Base-by-base conservation (phyloP, 192 early-diverging fungal genomes). In the Backusella psychrophila region DNA sequence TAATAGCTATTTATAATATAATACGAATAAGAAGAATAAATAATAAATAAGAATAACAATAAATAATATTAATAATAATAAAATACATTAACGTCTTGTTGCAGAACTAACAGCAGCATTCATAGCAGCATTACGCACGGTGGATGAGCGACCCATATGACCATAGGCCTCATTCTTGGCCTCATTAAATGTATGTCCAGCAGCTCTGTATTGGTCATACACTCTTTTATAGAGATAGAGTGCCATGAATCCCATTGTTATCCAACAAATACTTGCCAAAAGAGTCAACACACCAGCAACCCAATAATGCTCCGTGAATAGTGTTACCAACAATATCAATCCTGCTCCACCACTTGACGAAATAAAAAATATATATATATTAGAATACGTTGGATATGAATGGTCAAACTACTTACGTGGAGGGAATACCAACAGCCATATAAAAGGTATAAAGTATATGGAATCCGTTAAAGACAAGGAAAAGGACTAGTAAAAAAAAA, bases 361-460 rank as follows among this genome's bases (percentile, higher is more conserved):
- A 67, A 73, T 14, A 68, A 19, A 9, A 56, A 2, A 46, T 1
- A 49, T 46, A 36, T 15, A 69, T 14, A 34, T 46, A 52, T 65
- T 9, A 19, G 67, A 31, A 41, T 41, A 59, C 36, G 9, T 66
- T 9, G 6, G 15, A 67, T 31, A 19, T 29, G 35, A 6, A 67
- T 12, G 34, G 38, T 39, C 38, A 35, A 68, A 0, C 34, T 2
- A 79, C 87, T 80, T 88, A 88, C 87, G 91, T 91, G 41, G 90
- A 90, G 2, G 93, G 93, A 79, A 96, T 92, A 46, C 95, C 95
- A 74, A 95, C 88, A 8, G 91, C 89, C 94, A 95, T 95, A 85
- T 96, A 95, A 65, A 89, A 87, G 11, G 92, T 84, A 78, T 92
- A 94, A 69, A 91, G 79, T 63, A 94, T 86, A 79, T 96, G 95